Base-by-base conservation (phyloP, 352 stramenopile genomes). In the Blastocystis sp. region DNA sequence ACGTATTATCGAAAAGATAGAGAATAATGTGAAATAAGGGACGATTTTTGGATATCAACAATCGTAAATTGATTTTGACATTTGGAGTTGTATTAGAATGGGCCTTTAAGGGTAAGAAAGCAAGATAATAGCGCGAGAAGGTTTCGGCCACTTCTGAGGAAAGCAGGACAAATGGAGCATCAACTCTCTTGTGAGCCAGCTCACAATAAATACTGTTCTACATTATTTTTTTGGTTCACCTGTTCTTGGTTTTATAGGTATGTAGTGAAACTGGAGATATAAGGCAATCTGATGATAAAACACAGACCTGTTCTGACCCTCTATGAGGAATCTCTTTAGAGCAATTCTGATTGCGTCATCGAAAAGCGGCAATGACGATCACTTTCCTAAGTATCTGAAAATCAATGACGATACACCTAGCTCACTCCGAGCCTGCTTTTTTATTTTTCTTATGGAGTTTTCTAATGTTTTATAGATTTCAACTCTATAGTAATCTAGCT, bases 221-320 rank as follows among this genome's bases (percentile, higher is more conserved):
- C 50, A 13, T 59, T n/a, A 59, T 59, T 59, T 59, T 59, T 59
- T 59, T 59, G 13, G 20, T 59, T 59, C 11, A 59, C 13, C 3
- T 59, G 50, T 59, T 13, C 50, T 59, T 59, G 50, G 50, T n/a
- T n/a, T 59, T n/a, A 59, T 59, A n/a, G 50, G 13, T 13, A 13
- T 59, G 20, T 13, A n/a, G 1, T n/a, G 50, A 59, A 13, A 59
- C 13, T 59, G 50, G 20, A 59, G 50, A n/a, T 59, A 59, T 59
- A n/a, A 59, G 26, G 30, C 50, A 45, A 78, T 62, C 66, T 78
- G 66, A 78, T 78, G 66, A 78, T 37, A 78, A 56, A 78, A 45
- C 66, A 85, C 73, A 85, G 73, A 85, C 73, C 73, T 85, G 73
- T 85, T 85, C 73, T 85, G 73, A 85, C n/a, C 54, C 34, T 54